These are phyloP conservation scores for Penicillium nucicola DNA, from an alignment of 495 filamentous ascomycete genomes.

Conservation along the genomic window DNA sequence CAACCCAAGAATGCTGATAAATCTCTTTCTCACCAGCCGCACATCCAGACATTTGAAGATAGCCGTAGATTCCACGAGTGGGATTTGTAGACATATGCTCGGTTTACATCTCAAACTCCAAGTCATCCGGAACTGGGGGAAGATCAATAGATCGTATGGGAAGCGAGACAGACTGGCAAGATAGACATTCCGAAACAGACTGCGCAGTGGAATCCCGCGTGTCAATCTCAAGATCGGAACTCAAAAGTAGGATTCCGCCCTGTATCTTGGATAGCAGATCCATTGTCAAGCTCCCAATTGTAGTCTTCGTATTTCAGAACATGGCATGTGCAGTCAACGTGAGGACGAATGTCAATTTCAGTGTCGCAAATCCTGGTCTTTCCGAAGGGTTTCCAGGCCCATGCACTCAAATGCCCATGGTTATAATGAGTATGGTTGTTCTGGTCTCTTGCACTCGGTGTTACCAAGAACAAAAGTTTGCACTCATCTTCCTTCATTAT, in stretches of 20 bases:
- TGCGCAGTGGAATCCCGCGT: no score
- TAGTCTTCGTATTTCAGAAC: neutral
- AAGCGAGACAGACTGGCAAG: no score
- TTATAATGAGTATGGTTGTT: neutral
- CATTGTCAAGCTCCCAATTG: neutral
- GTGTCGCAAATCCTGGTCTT: neutral
- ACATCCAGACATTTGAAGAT: neutral
- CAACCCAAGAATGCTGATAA: neutral
- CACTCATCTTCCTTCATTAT: neutral
- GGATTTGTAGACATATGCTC: neutral
- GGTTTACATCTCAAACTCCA: neutral
- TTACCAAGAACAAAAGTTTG: neutral
- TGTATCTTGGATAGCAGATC: neutral
- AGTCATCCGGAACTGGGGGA: neutral
- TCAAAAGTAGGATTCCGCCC: neutral
- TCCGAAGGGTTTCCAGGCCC: neutral
- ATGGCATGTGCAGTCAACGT: neutral
- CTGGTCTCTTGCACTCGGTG: neutral
- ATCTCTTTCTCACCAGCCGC: neutral
- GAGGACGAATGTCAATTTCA: neutral
- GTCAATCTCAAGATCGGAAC: neutral
- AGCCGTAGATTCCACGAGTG: neutral
- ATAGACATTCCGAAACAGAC: no score
- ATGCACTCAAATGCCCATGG: neutral
- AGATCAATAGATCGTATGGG: neutral